Conservation (phyloP, 75 land plant species). For the Cupressus sempervirens region DNA sequence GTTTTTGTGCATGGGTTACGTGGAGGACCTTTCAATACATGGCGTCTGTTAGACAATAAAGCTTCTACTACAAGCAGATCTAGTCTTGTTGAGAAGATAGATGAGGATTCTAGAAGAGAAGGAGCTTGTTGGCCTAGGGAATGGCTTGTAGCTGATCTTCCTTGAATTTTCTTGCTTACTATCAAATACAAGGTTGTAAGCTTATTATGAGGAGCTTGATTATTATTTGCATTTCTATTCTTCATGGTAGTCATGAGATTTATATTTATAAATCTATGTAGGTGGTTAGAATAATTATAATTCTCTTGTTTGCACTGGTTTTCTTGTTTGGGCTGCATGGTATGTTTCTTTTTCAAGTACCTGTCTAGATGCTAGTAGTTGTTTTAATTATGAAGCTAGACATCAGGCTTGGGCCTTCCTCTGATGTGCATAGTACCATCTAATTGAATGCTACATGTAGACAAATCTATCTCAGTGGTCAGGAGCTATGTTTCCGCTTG, state of each 20-base stretch:
- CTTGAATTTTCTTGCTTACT: slow-evolving; percentile 74
- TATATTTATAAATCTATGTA: neutral
- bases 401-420: slow-evolving; percentile 22
- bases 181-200: slow-evolving; percentile 98
- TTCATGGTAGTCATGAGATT: neutral
- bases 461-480: slow-evolving; percentile 98
- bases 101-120: slow-evolving; percentile 84
- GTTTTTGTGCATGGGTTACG: slow-evolving; percentile 96
- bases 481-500: slow-evolving; percentile 97
- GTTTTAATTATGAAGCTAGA: slow-evolving; percentile 14
- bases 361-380: neutral
- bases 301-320: neutral
- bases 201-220: slow-evolving; percentile 19
- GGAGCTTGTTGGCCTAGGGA: slow-evolving; percentile 97
- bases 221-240: no score
- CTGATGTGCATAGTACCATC: slow-evolving; percentile 17
- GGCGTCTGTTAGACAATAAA: slow-evolving; percentile 89
- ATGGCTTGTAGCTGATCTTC: slow-evolving; percentile 91
- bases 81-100: slow-evolving; percentile 89
- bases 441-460: slow-evolving; percentile 54
- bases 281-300: neutral
- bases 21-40: slow-evolving; percentile 96
- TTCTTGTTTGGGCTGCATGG: slow-evolving; percentile 5
- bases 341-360: neutral
- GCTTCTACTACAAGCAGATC: slow-evolving; percentile 68